phyloP scores from a whole-genome alignment of 2,329 filamentous ascomycete species.

The Trichophyton benhamiae region DNA sequence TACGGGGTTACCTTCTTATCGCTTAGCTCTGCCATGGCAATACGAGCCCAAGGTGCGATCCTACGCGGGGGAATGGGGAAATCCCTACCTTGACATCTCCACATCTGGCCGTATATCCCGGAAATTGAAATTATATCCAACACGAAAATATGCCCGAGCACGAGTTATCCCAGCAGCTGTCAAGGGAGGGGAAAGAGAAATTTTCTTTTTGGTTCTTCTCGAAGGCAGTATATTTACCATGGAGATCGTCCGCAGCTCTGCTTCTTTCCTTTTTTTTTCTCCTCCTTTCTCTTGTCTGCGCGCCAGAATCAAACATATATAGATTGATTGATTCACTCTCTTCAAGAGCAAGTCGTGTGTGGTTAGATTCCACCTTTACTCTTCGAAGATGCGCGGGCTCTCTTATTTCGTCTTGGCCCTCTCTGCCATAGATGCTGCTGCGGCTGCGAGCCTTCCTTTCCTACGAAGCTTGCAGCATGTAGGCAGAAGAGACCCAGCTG shows the following conservation, averaged over 20 bases:
- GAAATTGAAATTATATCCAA: background rate
- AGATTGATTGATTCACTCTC: background rate
- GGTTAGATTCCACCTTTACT: background rate
- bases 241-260: background rate
- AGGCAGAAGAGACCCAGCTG: constrained; percentile 1
- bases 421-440: constrained; percentile 3
- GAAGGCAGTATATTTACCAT: background rate
- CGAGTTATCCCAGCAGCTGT: background rate
- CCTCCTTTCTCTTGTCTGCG: background rate
- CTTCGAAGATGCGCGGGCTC: constrained; percentile 6
- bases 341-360: background rate
- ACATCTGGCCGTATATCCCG: background rate
- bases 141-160: background rate
- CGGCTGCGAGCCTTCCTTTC: background rate
- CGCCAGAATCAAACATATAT: background rate
- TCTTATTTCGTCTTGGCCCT: constrained; percentile 6
- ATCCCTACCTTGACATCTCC: background rate
- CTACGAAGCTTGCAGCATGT: constrained; percentile 7
- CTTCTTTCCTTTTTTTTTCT: constrained; percentile 2
- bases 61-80: background rate
- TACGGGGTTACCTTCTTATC: background rate
- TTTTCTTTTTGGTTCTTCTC: background rate
- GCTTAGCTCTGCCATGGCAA: background rate
- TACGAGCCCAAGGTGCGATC: background rate
- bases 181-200: background rate